Evolutionary conservation across 306 rosid species (phyloP).

Genomic region (Cucumis sativus): Cucumber_9930_V3 NC_026660.2:23973001-23973500

Average conservation of each 20-base stretch:
- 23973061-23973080: not conserved
- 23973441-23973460: conserved; percentile 28
- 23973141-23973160: not conserved
- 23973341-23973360: conserved; percentile 28
- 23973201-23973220: not conserved
- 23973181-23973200: not conserved
- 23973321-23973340: conserved; percentile 25
- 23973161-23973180: not conserved
- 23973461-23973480: conserved; percentile 27
- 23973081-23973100: not conserved
- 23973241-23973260: not conserved
- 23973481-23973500: conserved; percentile 35
- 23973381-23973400: conserved; percentile 37
- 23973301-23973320: conserved; percentile 18
- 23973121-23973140: not conserved
- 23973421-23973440: conserved; percentile 42
- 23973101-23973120: not conserved
- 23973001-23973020: not conserved
- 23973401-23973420: conserved; percentile 26
- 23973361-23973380: conserved; percentile 34
- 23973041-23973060: not conserved
- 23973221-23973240: not conserved
- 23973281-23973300: not conserved
- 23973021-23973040: not conserved
- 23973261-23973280: not conserved